Percentiles rank a stretch among this genome's conserved stretches.
Evolutionary conservation across 345 rosid genomes (phyloP).

Genomic region (Salix caprea): DNA sequence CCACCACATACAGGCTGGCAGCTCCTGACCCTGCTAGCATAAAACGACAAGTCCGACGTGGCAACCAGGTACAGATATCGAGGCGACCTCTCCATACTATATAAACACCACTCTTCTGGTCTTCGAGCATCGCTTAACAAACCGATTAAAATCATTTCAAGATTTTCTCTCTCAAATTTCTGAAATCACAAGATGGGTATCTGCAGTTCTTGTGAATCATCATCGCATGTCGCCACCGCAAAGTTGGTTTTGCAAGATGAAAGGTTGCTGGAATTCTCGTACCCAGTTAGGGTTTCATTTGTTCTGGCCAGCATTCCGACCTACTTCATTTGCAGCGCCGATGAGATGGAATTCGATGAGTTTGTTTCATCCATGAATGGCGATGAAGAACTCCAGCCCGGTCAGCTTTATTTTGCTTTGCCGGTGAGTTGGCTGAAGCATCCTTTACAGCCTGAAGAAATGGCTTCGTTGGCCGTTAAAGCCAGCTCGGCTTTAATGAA

Average conservation of each 20-base stretch:
- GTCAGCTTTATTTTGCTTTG: conserved; percentile 81
- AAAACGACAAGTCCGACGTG: conserved; percentile 46
- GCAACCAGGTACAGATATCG: conserved; percentile 22
- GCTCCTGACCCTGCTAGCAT: conserved; percentile 18
- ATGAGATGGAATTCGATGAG: conserved; percentile 90
- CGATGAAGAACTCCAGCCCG: conserved; percentile 77
- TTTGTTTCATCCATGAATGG: conserved; percentile 54
- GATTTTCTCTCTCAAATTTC: background rate
- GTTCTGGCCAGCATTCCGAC: conserved; percentile 53
- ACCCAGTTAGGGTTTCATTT: conserved; percentile 70
- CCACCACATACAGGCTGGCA: conserved; percentile 62
- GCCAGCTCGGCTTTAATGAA: conserved; percentile 86
- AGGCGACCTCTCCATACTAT: background rate
- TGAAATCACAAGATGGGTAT: conserved; percentile 54
- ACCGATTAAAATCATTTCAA: background rate
- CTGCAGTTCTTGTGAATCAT: conserved; percentile 75
- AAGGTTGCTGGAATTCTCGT: conserved; percentile 63
- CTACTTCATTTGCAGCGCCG: conserved; percentile 85
- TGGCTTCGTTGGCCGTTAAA: conserved; percentile 98
- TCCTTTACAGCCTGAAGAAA: conserved; percentile 71
- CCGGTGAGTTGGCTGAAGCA: conserved; percentile 58
- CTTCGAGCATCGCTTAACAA: too few relatives aligned
- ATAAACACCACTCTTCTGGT: too few relatives aligned
- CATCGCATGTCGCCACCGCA: conserved; percentile 64
- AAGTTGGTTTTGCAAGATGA: conserved; percentile 82